Evolutionary conservation across 768 basidiomycete genomes (phyloP).

Genomic region (Lactarius sanguifluus): DNA sequence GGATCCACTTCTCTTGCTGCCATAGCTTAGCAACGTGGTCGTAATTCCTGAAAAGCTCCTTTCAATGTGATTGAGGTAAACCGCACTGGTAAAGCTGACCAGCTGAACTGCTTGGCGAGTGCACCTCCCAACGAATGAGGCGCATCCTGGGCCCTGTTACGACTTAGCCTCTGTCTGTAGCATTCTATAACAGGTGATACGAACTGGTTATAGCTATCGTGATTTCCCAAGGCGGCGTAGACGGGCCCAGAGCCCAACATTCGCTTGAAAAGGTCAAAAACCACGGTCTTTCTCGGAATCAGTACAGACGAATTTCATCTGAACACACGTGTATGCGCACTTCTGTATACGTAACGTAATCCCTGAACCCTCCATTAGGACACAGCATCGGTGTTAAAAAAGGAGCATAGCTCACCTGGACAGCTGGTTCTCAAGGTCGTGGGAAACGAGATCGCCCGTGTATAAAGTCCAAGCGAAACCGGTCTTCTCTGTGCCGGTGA

Average conservation of each 20-base stretch:
- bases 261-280: conserved; percentile 66
- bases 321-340: conserved; percentile 37
- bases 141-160: conserved; percentile 57
- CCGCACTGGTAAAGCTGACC: conserved; percentile 40
- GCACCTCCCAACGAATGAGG: conserved; percentile 54
- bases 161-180: not conserved
- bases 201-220: conserved; percentile 70
- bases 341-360: conserved; percentile 62
- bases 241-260: conserved; percentile 67
- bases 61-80: not conserved
- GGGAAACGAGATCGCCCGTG: conserved; percentile 74
- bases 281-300: conserved; percentile 45
- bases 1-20: conserved; percentile 70
- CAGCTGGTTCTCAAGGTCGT: conserved; percentile 64
- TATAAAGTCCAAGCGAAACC: conserved; percentile 67
- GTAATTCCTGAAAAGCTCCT: conserved; percentile 56
- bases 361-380: conserved; percentile 38
- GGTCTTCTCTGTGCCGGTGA: conserved; percentile 57
- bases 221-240: conserved; percentile 75
- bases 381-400: not conserved
- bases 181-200: conserved; percentile 25
- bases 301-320: conserved; percentile 6
- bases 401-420: conserved; percentile 47
- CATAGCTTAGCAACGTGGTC: conserved; percentile 71
- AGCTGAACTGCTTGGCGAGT: conserved; percentile 62